Conservation (phyloP, 2,329 filamentous ascomycete species). For the Botryotinia narcissicola region DNA sequence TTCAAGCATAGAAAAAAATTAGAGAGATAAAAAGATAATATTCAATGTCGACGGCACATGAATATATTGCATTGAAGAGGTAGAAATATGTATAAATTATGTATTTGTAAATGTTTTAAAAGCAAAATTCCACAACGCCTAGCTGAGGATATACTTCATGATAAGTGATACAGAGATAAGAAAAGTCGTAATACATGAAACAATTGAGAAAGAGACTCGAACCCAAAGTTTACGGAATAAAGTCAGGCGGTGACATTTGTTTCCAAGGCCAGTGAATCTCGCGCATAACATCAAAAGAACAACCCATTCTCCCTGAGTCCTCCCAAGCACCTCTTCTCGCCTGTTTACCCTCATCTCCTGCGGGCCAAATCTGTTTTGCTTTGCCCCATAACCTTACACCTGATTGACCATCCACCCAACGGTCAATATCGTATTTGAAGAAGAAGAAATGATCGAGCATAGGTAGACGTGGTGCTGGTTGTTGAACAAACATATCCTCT, state of each 20-base stretch:
- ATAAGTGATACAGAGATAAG: background rate
- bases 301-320: slow-evolving; percentile 11
- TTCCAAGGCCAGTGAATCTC: slow-evolving; percentile 21
- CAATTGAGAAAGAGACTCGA: background rate
- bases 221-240: slow-evolving; percentile 2
- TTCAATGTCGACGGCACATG: background rate
- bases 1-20: background rate
- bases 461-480: slow-evolving; percentile 6
- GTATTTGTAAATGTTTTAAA: background rate
- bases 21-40: background rate
- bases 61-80: background rate
- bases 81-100: background rate
- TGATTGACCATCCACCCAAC: slow-evolving; percentile 16
- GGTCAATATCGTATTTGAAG: slow-evolving; percentile 19
- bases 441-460: slow-evolving; percentile 19
- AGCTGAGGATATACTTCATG: background rate
- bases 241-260: slow-evolving; percentile 17
- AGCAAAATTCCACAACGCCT: slow-evolving; percentile 12
- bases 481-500: slow-evolving; percentile 18
- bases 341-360: slow-evolving; percentile 8
- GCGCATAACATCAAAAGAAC: slow-evolving; percentile 16
- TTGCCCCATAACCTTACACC: slow-evolving; percentile 16
- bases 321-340: slow-evolving; percentile 19
- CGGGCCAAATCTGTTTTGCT: slow-evolving; percentile 15
- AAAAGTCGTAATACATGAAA: background rate